Evolutionary conservation across 169 alveolate genomes (phyloP).

Genomic region (Plasmodium gallinaceum): DNA sequence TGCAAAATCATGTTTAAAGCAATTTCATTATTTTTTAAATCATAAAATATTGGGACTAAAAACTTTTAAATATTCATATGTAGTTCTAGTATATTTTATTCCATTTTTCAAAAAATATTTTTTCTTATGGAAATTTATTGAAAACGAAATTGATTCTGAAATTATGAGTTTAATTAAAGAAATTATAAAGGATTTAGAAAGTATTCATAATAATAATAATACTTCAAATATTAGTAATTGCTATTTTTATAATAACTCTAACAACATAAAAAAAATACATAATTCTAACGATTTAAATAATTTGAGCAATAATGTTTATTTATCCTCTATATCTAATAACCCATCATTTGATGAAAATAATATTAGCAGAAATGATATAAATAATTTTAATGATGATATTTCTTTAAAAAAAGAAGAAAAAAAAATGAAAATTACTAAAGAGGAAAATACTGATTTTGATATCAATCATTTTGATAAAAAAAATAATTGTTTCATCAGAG

Average conservation of each 20-base stretch:
- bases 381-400: too few relatives aligned
- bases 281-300: too few relatives aligned
- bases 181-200: constrained; percentile 35
- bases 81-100: constrained; percentile 42
- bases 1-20: constrained; percentile 48
- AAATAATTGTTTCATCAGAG: too few relatives aligned
- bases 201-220: constrained; percentile 3
- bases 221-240: background rate
- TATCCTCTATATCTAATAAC: too few relatives aligned
- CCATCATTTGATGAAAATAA: too few relatives aligned
- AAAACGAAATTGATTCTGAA: constrained; percentile 52
- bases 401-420: too few relatives aligned
- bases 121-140: constrained; percentile 69
- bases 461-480: too few relatives aligned
- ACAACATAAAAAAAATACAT: background rate
- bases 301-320: too few relatives aligned
- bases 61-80: constrained; percentile 39
- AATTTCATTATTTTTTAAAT: constrained; percentile 56
- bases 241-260: background rate
- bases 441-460: too few relatives aligned
- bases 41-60: constrained; percentile 27
- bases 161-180: constrained; percentile 25
- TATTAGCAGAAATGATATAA: too few relatives aligned
- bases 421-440: too few relatives aligned
- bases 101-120: constrained; percentile 65